Percentiles rank a stretch among this genome's conserved stretches.
These are phyloP conservation scores for Anisodus acutangulus DNA, from an alignment of 257 asterid genomes.

Conservation along the genomic window DNA sequence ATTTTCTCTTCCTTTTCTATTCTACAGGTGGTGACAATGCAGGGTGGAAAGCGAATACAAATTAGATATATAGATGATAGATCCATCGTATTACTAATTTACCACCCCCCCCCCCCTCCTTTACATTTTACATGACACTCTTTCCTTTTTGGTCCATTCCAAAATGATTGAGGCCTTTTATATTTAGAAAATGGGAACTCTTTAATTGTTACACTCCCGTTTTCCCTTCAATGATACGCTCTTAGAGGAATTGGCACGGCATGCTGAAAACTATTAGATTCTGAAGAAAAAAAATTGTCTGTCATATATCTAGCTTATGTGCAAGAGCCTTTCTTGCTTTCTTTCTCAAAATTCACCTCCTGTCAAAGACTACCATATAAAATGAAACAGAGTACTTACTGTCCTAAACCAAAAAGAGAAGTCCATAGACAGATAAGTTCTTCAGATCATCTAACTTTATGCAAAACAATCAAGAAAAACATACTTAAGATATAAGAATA, in stretches of 20 bases:
- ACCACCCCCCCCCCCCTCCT: neutral
- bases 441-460: neutral
- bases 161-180: neutral
- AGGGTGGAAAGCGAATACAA: neutral
- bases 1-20: slow-evolving; percentile 5
- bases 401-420: neutral
- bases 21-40: neutral
- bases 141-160: neutral
- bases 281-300: neutral
- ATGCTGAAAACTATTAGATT: neutral
- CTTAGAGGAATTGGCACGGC: neutral
- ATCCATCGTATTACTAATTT: neutral
- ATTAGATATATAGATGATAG: neutral
- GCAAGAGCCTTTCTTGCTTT: neutral
- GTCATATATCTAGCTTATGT: neutral
- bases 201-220: neutral
- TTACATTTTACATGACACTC: neutral
- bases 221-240: neutral
- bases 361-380: neutral
- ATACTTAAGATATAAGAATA: slow-evolving; percentile 8
- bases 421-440: neutral
- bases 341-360: neutral
- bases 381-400: neutral
- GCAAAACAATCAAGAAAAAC: slow-evolving; percentile 9
- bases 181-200: neutral